These are phyloP conservation scores for Sparassis latifolia DNA, from an alignment of 1,284 basidiomycete genomes.

Conservation along the genomic window DNA sequence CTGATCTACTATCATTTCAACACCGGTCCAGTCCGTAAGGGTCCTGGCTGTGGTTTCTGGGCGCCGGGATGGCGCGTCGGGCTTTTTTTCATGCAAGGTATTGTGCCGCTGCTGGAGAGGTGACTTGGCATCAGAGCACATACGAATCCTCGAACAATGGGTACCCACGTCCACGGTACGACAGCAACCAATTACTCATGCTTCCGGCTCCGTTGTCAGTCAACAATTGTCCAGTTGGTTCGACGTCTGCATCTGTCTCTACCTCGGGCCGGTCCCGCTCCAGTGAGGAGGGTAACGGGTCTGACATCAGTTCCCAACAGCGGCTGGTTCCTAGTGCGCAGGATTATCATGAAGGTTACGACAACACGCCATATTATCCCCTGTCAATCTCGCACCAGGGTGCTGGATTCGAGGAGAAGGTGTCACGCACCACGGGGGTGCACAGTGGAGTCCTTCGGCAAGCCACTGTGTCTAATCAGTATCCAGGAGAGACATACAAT, in stretches of 20 bases:
- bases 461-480: slow-evolving; percentile 30
- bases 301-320: slow-evolving; percentile 51
- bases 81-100: too few relatives aligned
- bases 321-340: slow-evolving; percentile 48
- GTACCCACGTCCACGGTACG: slow-evolving; percentile 47
- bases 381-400: slow-evolving; percentile 3
- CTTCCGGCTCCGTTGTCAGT: slow-evolving; percentile 63
- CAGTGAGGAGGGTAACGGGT: slow-evolving; percentile 59
- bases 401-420: slow-evolving; percentile 33
- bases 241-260: slow-evolving; percentile 46
- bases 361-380: slow-evolving; percentile 8
- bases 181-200: slow-evolving; percentile 63
- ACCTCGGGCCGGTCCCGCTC: slow-evolving; percentile 45
- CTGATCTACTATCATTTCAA: too few relatives aligned
- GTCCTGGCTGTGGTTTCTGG: too few relatives aligned
- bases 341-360: slow-evolving; percentile 23
- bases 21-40: too few relatives aligned
- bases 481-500: slow-evolving; percentile 47
- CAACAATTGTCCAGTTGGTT: slow-evolving; percentile 20
- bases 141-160: slow-evolving; percentile 43
- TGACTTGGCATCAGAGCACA: slow-evolving; percentile 42
- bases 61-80: too few relatives aligned
- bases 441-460: slow-evolving; percentile 37
- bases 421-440: slow-evolving; percentile 31
- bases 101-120: too few relatives aligned